Percentiles rank a stretch among this genome's conserved stretches.
phyloP scores from a whole-genome alignment of 2,329 filamentous ascomycete species.

The Teratosphaeria destructans region DNA sequence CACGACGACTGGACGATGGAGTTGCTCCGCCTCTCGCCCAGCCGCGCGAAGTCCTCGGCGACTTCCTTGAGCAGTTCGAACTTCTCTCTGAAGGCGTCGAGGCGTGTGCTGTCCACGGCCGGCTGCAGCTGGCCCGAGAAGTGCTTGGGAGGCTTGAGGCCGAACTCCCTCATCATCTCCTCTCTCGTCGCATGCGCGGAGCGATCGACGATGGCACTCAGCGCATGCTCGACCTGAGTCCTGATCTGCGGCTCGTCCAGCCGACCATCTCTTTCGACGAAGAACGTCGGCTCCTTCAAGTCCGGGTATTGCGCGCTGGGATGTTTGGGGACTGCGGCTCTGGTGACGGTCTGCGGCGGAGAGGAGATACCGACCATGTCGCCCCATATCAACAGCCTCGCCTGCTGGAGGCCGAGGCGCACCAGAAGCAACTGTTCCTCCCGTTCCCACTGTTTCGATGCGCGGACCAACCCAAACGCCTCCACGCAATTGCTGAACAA shows the following conservation, averaged over 20 bases:
- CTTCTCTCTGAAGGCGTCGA: conserved; percentile 37
- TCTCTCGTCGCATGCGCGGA: conserved; percentile 29
- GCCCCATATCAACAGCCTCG: conserved; percentile 39
- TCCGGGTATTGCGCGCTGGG: conserved; percentile 36
- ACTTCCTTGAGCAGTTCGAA: conserved; percentile 33
- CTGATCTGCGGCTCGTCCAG: conserved; percentile 31
- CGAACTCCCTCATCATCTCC: conserved; percentile 37
- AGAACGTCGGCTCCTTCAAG: conserved; percentile 35
- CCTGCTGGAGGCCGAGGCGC: conserved; percentile 37
- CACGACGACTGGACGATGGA: conserved; percentile 27
- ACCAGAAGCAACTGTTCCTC: conserved; percentile 34
- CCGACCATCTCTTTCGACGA: conserved; percentile 31
- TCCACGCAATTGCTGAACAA: conserved; percentile 40
- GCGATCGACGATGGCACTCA: conserved; percentile 38
- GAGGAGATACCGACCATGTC: conserved; percentile 36
- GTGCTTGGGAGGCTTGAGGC: conserved; percentile 34
- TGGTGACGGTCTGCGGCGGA: conserved; percentile 33
- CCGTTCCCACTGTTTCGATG: conserved; percentile 31
- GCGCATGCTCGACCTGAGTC: conserved; percentile 29
- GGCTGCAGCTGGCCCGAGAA: conserved; percentile 28
- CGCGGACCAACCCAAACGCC: conserved; percentile 37
- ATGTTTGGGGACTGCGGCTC: conserved; percentile 34
- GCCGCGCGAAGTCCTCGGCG: conserved; percentile 21
- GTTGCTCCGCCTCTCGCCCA: conserved; percentile 18
- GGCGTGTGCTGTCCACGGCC: conserved; percentile 33